These are phyloP conservation scores for Secale cereale DNA, from an alignment of 176 grass and related monocot species.

Conservation along the genomic window DNA sequence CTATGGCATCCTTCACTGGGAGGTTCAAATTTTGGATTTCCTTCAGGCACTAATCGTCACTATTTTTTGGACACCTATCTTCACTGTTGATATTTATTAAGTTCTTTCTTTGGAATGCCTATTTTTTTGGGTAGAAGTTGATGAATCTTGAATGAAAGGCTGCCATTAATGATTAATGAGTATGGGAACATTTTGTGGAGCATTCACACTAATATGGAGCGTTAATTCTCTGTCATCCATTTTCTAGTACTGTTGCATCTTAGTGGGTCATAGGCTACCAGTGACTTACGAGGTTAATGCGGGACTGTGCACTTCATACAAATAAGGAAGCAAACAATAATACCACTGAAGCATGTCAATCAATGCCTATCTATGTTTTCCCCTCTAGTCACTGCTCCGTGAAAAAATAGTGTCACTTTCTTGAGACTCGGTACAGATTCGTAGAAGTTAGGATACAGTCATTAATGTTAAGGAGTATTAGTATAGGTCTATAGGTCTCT, in stretches of 20 bases:
- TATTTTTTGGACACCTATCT: not conserved
- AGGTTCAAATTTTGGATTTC: not conserved
- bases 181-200: not conserved
- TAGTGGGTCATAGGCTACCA: not conserved
- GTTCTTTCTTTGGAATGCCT: not conserved
- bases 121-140: not conserved
- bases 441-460: not conserved
- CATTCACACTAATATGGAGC: not conserved
- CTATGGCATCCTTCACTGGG: not conserved
- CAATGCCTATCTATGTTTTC: not conserved
- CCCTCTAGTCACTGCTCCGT: not conserved
- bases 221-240: not conserved
- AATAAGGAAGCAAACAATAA: not conserved
- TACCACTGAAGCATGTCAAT: not conserved
- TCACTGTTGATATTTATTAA: not conserved
- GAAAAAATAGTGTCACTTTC: not conserved
- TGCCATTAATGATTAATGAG: not conserved
- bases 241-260: not conserved
- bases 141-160: not conserved
- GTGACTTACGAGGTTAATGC: not conserved
- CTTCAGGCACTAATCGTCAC: not conserved
- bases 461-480: no score
- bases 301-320: not conserved
- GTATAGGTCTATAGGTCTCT: no score
- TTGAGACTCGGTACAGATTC: not conserved